Evolutionary conservation across 2,329 filamentous ascomycete genomes (phyloP), one percentile per base, ranked within the genome.

Genomic region (Xylariaceae sp.): DNA sequence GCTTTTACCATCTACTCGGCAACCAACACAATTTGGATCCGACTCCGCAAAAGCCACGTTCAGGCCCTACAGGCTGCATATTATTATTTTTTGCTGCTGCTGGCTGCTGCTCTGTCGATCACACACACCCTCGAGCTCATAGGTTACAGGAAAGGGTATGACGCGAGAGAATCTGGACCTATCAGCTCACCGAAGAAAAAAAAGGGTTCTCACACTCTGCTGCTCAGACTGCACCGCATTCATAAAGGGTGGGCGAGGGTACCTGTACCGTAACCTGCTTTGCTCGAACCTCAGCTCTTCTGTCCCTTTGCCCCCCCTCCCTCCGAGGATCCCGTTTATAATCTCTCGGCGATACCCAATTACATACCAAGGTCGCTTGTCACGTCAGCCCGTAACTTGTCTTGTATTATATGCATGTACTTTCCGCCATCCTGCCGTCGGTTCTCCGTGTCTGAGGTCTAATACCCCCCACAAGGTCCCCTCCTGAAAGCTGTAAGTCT

Each of bases 31-130:
- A 45, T 45, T 62, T 30, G 23, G 62, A 62, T 62, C 60, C 53
- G 42, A 57, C 61, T 59, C 60, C 62, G 57, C 62, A 64, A 62
- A 30, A 64, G 60, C 60, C 60, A 62, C 60, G 53, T 58, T 60
- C 57, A 58, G 53, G 51, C 51, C 59, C 56, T 58, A 49, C 35
- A 51, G 23, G 57, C 53, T 54, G 59, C 54, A 53, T 54, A 34
- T 51, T 11, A n/a, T 30, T 30, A 30, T 30, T 30, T 30, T 30
- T 30, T 30, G 23, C 23, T 30, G 23, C 23, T 30, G 23, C 23
- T 30, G 23, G 23, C 23, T 30, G 23, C 23, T 30, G 23, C 23
- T 30, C 23, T 58, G 56, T 62, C 55, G 59, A 58, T 58, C 56
- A 44, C 49, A 53, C 44, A 30, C 23, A 30, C 23, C 4, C 23